Conservation (phyloP, 2,329 filamentous ascomycete genomes). For the Exophiala sideris region DNA sequence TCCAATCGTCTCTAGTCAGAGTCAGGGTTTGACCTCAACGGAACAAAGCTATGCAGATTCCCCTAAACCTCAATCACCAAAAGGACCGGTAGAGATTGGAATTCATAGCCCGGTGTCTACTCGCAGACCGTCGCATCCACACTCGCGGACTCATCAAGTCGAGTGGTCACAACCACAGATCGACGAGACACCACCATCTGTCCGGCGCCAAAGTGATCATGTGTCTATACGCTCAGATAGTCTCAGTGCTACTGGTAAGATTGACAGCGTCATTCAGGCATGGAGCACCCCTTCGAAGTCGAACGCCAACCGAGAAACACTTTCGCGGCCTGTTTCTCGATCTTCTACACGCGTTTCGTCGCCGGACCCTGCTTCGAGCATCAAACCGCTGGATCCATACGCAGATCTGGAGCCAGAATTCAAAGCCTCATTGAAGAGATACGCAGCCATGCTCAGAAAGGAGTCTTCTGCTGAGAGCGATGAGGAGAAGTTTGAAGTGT, state of each 20-base stretch:
- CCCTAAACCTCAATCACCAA: slow-evolving; percentile 3
- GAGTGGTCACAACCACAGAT: not conserved
- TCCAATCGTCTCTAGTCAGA: not conserved
- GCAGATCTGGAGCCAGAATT: slow-evolving; percentile 57
- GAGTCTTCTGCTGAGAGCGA: slow-evolving; percentile 49
- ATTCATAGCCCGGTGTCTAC: slow-evolving; percentile 18
- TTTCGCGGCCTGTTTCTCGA: slow-evolving; percentile 10
- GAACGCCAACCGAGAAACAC: not conserved
- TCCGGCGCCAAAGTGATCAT: slow-evolving; percentile 1
- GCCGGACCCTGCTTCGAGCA: slow-evolving; percentile 1
- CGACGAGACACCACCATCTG: slow-evolving; percentile 7
- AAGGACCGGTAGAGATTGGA: slow-evolving; percentile 17
- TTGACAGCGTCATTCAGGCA: slow-evolving; percentile 44
- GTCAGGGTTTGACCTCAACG: slow-evolving; percentile 3
- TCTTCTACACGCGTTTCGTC: slow-evolving; percentile 2
- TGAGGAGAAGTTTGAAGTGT: slow-evolving; percentile 52
- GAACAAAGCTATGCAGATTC: not conserved
- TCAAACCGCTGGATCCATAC: slow-evolving; percentile 43
- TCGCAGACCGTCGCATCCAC: slow-evolving; percentile 1
- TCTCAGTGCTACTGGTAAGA: slow-evolving; percentile 34
- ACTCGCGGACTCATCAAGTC: not conserved
- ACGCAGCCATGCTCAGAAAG: slow-evolving; percentile 53
- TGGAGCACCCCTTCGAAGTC: slow-evolving; percentile 37
- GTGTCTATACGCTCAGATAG: slow-evolving; percentile 9
- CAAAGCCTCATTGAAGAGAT: slow-evolving; percentile 54